Evolutionary conservation across 2,329 filamentous ascomycete species (phyloP).

Genomic region (Trichothecium sympodiale): DNA sequence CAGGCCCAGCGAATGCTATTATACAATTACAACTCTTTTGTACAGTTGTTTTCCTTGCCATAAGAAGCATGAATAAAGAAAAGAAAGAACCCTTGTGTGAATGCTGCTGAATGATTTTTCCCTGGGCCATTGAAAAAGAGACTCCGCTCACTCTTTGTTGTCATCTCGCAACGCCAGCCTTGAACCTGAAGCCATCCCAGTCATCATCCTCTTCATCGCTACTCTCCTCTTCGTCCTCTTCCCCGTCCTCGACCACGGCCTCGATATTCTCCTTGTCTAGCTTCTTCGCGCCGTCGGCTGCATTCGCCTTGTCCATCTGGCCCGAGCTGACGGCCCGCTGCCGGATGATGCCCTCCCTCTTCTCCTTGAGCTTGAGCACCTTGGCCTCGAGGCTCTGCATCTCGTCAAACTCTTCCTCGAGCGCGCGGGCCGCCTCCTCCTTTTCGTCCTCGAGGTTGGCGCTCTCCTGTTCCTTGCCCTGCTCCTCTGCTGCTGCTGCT

Average conservation of each 20-base stretch:
- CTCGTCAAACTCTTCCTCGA: constrained; percentile 71
- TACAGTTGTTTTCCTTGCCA: constrained; percentile 4
- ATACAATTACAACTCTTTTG: constrained; percentile 5
- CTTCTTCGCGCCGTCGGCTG: constrained; percentile 6
- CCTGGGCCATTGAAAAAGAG: too few relatives aligned
- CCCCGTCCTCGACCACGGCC: constrained; percentile 17
- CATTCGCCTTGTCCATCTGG: constrained; percentile 10
- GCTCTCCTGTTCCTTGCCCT: constrained; percentile 14
- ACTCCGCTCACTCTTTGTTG: too few relatives aligned
- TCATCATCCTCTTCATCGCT: constrained; percentile 40
- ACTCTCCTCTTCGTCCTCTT: constrained; percentile 32
- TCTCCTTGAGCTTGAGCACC: constrained; percentile 57
- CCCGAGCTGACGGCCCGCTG: constrained; percentile 21
- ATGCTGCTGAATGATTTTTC: too few relatives aligned
- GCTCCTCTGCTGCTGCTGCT: constrained; percentile 30
- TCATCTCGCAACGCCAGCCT: constrained; percentile 2
- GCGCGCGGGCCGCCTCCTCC: constrained; percentile 62
- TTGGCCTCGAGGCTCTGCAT: constrained; percentile 71
- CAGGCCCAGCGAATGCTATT: too few relatives aligned
- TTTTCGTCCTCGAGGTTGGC: constrained; percentile 55
- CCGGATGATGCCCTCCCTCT: constrained; percentile 56
- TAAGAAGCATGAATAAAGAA: too few relatives aligned
- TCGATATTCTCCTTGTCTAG: constrained; percentile 17
- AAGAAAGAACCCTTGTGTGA: too few relatives aligned
- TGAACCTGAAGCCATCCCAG: constrained; percentile 49